These are phyloP conservation scores for Rubia tinctorum DNA, from an alignment of 305 asterid genomes.

Conservation along the genomic window DNA sequence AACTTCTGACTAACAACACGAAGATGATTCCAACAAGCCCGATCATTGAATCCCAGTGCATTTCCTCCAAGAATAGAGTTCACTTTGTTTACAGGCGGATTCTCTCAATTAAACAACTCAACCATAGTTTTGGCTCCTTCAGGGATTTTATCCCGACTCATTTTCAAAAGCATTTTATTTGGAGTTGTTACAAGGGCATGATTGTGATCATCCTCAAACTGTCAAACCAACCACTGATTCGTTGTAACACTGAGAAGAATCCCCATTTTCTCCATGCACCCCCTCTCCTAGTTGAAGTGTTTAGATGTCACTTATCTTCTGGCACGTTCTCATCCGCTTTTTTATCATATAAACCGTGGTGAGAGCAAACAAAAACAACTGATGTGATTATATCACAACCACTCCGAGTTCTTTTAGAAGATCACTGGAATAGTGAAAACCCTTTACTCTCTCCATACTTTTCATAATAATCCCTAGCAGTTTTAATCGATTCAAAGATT, in stretches of 20 bases:
- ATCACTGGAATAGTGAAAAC: too few species aligned
- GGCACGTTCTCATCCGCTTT: background rate
- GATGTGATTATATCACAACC: background rate
- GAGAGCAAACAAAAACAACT: background rate
- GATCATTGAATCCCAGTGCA: background rate
- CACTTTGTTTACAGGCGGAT: background rate
- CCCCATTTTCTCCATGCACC: background rate
- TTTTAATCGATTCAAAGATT: too few species aligned
- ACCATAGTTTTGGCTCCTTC: background rate
- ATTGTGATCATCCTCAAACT: background rate
- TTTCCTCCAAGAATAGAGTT: background rate
- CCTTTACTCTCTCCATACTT: too few species aligned
- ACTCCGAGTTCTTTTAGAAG: background rate
- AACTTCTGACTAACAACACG: background rate
- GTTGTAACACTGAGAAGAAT: background rate
- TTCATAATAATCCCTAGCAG: too few species aligned
- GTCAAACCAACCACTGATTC: background rate
- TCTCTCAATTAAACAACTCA: background rate
- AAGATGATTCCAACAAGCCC: background rate
- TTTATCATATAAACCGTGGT: background rate
- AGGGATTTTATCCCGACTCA: background rate
- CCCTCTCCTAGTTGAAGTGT: background rate
- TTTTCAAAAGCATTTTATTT: background rate
- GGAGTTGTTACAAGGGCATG: background rate
- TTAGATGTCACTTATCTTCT: background rate